phyloP scores from a whole-genome alignment of 345 rosid genomes.

The Pseudoturritis turrita region DNA sequence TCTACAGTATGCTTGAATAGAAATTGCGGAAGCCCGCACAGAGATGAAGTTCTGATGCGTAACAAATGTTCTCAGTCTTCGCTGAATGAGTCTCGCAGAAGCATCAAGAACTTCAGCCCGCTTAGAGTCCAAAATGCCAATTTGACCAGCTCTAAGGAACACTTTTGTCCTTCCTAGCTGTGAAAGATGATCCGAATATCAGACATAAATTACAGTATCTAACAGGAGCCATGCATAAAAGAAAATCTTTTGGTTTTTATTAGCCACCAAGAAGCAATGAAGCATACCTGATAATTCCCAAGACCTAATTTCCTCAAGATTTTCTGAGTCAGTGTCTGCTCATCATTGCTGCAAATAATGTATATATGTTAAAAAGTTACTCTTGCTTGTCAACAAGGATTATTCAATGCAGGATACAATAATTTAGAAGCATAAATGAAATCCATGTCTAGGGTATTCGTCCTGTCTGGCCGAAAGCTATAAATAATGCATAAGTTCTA shows the following conservation, averaged over 20 bases:
- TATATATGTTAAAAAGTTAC: neutral
- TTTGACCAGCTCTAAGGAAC: constrained; percentile 96
- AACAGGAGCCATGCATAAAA: neutral
- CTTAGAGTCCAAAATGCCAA: constrained; percentile 77
- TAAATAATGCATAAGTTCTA: neutral
- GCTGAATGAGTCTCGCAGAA: constrained; percentile 80
- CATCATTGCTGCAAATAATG: constrained; percentile 60
- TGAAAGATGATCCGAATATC: constrained; percentile 24
- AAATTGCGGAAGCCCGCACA: constrained; percentile 52
- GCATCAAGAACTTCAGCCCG: constrained; percentile 83
- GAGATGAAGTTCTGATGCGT: constrained; percentile 51
- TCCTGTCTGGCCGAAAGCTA: constrained; percentile 2
- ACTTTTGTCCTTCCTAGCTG: constrained; percentile 96
- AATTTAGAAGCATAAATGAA: constrained; percentile 2
- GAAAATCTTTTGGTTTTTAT: neutral
- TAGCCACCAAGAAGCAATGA: constrained; percentile 2
- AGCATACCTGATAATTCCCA: constrained; percentile 81
- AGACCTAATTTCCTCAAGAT: constrained; percentile 68
- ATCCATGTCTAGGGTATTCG: constrained; percentile 7
- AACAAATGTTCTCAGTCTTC: constrained; percentile 53
- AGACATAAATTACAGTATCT: constrained; percentile 4
- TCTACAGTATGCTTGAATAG: constrained; percentile 81
- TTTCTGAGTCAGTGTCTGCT: constrained; percentile 66
- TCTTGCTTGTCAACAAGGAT: constrained; percentile 1
- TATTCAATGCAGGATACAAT: constrained; percentile 12